phyloP scores from a whole-genome alignment of 129 eudicot genomes.

The Chrysanthemum seticuspe region DNA sequence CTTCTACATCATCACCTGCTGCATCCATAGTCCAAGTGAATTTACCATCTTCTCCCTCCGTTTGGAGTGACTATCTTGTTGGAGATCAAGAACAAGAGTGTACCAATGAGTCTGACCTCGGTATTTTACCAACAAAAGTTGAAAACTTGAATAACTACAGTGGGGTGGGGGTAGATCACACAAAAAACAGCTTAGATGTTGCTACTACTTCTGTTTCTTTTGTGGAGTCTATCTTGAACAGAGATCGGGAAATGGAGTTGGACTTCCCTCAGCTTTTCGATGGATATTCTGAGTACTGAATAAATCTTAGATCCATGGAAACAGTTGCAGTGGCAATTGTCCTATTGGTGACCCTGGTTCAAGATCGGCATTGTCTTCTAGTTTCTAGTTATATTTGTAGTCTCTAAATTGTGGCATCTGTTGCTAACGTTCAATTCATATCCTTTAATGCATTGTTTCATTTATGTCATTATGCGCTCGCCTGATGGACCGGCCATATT shows the following conservation, averaged over 20 bases:
- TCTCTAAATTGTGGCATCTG: constrained; percentile 8
- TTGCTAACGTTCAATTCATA: constrained; percentile 15
- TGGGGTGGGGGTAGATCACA: constrained; percentile 17
- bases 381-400: constrained; percentile 20
- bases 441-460: background rate
- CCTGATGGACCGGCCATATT: no score
- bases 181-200: constrained; percentile 22
- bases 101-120: constrained; percentile 26
- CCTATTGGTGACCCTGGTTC: background rate
- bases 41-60: constrained; percentile 53
- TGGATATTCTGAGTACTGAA: constrained; percentile 48
- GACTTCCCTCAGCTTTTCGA: constrained; percentile 57
- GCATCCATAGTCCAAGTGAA: constrained; percentile 38
- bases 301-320: background rate
- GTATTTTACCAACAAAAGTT: constrained; percentile 2
- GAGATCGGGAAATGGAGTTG: constrained; percentile 60
- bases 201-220: constrained; percentile 50
- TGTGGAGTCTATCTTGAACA: constrained; percentile 71
- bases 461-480: background rate
- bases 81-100: constrained; percentile 39
- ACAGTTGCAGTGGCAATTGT: background rate
- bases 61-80: constrained; percentile 49
- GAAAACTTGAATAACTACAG: constrained; percentile 16
- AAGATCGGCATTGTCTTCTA: constrained; percentile 6
- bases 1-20: constrained; percentile 46